Percentiles rank a stretch among this genome's conserved stretches.
phyloP scores from a whole-genome alignment of 2,329 filamentous ascomycete genomes.

The Berkeleyomyces rouxiae region DNA sequence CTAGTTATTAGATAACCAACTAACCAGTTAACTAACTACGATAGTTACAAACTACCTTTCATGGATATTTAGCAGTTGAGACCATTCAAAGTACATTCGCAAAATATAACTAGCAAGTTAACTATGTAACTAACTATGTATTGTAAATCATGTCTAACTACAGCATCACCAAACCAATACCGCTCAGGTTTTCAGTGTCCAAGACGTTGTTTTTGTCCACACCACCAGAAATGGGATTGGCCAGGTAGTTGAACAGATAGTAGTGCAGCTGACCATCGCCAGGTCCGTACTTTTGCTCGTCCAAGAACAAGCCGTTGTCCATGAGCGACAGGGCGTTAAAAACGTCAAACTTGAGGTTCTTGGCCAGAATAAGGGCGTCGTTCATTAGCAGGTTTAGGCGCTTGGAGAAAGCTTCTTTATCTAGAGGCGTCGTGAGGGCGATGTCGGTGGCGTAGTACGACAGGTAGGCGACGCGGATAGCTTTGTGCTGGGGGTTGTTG shows the following conservation, averaged over 20 bases:
- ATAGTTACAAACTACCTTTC: too few species aligned
- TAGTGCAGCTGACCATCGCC: conserved; percentile 93
- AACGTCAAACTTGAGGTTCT: conserved; percentile 74
- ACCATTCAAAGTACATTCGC: too few species aligned
- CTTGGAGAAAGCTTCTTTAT: conserved; percentile 48
- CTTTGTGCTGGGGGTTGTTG: conserved; percentile 57
- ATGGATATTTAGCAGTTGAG: too few species aligned
- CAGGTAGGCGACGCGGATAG: conserved; percentile 79
- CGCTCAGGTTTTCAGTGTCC: conserved; percentile 63
- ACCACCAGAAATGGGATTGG: conserved; percentile 69
- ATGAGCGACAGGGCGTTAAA: conserved; percentile 90
- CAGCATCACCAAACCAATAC: conserved; percentile 75
- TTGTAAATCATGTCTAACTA: conserved; percentile 21
- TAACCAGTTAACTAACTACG: not conserved
- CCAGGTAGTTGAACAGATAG: conserved; percentile 94
- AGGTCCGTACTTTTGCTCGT: conserved; percentile 84
- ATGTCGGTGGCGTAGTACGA: conserved; percentile 90
- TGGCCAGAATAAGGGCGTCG: conserved; percentile 77
- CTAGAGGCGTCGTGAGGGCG: conserved; percentile 43
- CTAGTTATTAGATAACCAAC: not conserved
- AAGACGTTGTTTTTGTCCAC: conserved; percentile 64
- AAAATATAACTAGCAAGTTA: not conserved
- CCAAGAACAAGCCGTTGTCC: conserved; percentile 86
- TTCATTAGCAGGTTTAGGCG: conserved; percentile 66
- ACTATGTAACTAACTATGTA: not conserved